Base-by-base conservation (phyloP, 1,139 yeast species). In the Sugiyamaella novakii region DNA sequence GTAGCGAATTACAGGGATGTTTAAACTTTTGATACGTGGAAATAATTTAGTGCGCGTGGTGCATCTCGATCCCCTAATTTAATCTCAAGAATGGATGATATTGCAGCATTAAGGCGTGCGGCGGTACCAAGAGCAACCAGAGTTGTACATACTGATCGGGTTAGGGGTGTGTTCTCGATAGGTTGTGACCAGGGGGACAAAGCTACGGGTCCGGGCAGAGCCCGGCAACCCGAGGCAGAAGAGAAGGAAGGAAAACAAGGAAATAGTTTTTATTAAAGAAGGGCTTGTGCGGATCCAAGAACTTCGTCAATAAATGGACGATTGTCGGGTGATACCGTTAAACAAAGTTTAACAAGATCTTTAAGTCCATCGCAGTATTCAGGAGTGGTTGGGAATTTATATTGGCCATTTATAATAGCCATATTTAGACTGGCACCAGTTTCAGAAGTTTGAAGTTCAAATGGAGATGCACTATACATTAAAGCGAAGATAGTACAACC, bases 401-500 rank as follows among this genome's bases (percentile, higher is more conserved):
- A 89, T 47, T 75, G 79, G 1, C 91, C 95, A 53, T 79, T 83
- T 21, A 80, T 73, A 35, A 91, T 85, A 5, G 96, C 95, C 59
- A 88, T 72, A 50, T 77, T 81, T 55, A 89, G 73, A 54, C 84
- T 86, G 2, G 95, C 96, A 12, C 97, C 97, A 53, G 83, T 80
- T 43, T 84, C 83, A 39, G 80, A 76, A 58, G 88, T 94, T 61
- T 85, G 81, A 62, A 87, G 77, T 63, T 89, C 96, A 67, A 91
- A 91, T 0, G 98, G 98, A 1, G 95, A 85, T 34, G 76, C 76
- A 0, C 86, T 84, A 67, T 85, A 91, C 67, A 92, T 76, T 56
- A 87, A 70, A 1, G 91, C 80, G 67, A 85, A 91, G 19, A 88
- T 64, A 1, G 88, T 73, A 62, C 97, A 88, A 0, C 98, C 98